These are phyloP conservation scores for Dryas drummondii DNA, from an alignment of 306 rosid genomes.

Conservation along the genomic window DNA sequence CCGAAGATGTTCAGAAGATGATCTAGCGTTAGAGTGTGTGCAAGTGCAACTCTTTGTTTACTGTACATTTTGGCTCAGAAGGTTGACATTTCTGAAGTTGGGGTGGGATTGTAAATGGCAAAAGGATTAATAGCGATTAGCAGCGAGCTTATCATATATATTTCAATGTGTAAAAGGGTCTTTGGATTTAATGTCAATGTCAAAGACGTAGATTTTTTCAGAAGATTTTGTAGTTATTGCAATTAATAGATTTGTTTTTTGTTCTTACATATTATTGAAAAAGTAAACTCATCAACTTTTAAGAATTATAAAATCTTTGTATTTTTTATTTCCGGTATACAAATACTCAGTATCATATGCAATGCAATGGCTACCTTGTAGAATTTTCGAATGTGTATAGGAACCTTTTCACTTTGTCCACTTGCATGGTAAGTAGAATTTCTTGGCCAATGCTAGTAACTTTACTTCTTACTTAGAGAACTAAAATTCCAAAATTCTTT, in stretches of 20 bases:
- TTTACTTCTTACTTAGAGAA: neutral
- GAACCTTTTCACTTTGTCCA: neutral
- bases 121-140: neutral
- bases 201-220: neutral
- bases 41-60: neutral
- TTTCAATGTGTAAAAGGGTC: neutral
- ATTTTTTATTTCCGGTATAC: too few species aligned
- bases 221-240: neutral
- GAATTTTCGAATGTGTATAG: too few species aligned
- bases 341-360: too few species aligned
- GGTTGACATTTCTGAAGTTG: neutral
- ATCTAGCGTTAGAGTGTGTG: neutral
- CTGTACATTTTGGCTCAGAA: neutral
- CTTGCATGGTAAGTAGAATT: neutral
- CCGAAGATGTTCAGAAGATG: constrained; percentile 25
- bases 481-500: neutral
- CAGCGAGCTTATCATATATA: too few species aligned
- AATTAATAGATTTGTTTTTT: neutral
- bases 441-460: neutral
- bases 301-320: too few species aligned
- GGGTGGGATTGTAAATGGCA: constrained; percentile 1
- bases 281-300: too few species aligned
- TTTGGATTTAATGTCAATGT: neutral
- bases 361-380: too few species aligned
- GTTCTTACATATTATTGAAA: too few species aligned